phyloP scores from a whole-genome alignment of 305 asterid genomes.

The Fraxinus latifolia region DNA sequence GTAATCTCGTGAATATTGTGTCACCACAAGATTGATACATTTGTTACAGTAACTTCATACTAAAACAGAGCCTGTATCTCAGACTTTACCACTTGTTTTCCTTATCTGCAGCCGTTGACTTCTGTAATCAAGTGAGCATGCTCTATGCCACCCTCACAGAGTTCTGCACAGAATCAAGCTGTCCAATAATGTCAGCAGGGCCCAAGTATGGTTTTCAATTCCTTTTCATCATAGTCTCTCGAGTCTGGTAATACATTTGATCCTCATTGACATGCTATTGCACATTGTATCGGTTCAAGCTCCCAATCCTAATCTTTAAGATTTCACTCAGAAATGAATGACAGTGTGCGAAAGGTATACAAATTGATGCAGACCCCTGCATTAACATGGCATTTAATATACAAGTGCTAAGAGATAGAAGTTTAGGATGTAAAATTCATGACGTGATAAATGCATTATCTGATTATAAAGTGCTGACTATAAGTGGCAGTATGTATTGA shows the following conservation, averaged over 20 bases:
- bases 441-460: neutral
- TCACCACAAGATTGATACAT: neutral
- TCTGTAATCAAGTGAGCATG: constrained; percentile 31
- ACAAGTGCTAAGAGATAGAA: neutral
- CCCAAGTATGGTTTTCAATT: constrained; percentile 24
- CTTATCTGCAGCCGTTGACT: constrained; percentile 32
- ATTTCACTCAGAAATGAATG: neutral
- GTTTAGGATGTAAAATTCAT: neutral
- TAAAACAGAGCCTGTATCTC: neutral
- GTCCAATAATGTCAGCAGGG: constrained; percentile 39
- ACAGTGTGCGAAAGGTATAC: neutral
- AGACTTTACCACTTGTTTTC: neutral
- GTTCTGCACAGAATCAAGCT: constrained; percentile 33
- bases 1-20: neutral
- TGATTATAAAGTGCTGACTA: neutral
- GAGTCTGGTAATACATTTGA: neutral
- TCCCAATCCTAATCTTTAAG: neutral
- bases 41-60: neutral
- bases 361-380: neutral
- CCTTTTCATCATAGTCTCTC: neutral
- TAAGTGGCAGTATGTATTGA: neutral
- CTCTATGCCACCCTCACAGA: constrained; percentile 37
- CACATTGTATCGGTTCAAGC: neutral
- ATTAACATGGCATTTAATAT: neutral
- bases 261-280: neutral